Evolutionary conservation across 495 filamentous ascomycete species (phyloP).

Genomic region (Cudoniella acicularis): DNA sequence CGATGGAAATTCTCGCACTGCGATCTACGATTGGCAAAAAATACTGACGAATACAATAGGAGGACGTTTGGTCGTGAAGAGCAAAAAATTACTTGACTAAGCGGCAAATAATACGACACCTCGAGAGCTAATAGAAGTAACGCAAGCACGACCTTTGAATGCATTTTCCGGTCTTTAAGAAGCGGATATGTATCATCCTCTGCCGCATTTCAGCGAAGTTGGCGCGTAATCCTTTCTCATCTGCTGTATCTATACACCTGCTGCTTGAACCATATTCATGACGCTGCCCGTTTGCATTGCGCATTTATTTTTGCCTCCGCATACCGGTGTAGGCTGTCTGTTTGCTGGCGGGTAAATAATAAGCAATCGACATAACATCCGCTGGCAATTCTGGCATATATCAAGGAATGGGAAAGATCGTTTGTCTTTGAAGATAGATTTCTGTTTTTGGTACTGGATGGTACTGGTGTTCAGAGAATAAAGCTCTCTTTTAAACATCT

Average conservation of each 20-base stretch:
- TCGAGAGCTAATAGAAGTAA: not conserved
- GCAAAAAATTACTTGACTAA: not conserved
- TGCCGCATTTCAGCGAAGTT: not conserved
- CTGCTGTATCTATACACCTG: too few relatives aligned
- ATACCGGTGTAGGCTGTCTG: too few relatives aligned
- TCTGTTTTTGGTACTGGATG: not conserved
- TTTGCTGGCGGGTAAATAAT: not conserved
- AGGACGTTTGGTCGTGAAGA: conserved; percentile 86
- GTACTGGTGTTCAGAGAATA: not conserved
- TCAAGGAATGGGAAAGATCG: not conserved
- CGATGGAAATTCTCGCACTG: not conserved
- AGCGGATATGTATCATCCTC: not conserved
- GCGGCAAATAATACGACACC: not conserved
- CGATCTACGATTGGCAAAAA: conserved; percentile 21
- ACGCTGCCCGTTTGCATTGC: not conserved
- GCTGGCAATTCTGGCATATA: not conserved
- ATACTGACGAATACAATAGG: conserved; percentile 36
- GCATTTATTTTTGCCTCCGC: too few relatives aligned
- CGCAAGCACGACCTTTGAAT: not conserved
- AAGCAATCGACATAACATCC: not conserved
- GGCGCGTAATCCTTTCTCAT: not conserved
- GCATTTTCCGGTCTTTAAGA: not conserved
- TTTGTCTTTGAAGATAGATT: not conserved
- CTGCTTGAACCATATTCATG: not conserved
- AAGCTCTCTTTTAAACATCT: not conserved